Conservation (phyloP, 2,329 filamentous ascomycete species). For the Sarocladium oryzae region DNA sequence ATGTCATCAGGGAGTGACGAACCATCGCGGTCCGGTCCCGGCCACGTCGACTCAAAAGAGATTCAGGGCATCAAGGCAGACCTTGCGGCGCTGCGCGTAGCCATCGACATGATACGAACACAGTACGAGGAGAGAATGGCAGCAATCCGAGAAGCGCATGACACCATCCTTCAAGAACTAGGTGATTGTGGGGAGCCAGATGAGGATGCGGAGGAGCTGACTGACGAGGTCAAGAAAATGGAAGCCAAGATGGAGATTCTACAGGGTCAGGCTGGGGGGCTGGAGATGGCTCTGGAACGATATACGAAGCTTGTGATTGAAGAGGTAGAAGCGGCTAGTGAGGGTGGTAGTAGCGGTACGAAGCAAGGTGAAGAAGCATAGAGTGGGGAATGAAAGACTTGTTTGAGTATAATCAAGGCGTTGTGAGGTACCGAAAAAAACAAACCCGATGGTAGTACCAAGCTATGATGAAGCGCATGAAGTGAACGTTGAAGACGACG, state of each 20-base stretch:
- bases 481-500: too few species aligned
- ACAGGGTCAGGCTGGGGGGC: slow-evolving; percentile 3
- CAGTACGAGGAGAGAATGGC: slow-evolving; percentile 7
- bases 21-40: not conserved
- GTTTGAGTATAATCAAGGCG: too few species aligned
- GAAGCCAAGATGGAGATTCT: slow-evolving; percentile 10
- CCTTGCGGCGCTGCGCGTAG: not conserved
- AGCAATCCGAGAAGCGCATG: not conserved
- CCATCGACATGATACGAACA: slow-evolving; percentile 1
- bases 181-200: not conserved
- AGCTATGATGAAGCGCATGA: too few species aligned
- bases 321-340: not conserved
- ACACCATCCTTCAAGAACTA: not conserved
- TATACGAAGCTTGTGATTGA: slow-evolving; percentile 3
- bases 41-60: not conserved
- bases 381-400: too few species aligned
- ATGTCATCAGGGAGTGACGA: not conserved
- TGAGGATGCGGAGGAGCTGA: not conserved
- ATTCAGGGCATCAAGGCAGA: slow-evolving; percentile 1
- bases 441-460: too few species aligned
- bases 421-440: too few species aligned
- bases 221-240: slow-evolving; percentile 9
- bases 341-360: not conserved
- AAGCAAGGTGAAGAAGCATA: too few species aligned
- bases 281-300: slow-evolving; percentile 4